Evolutionary conservation across 1,139 yeast species (phyloP).

Genomic region (Suhomyces bribrorum): DNA sequence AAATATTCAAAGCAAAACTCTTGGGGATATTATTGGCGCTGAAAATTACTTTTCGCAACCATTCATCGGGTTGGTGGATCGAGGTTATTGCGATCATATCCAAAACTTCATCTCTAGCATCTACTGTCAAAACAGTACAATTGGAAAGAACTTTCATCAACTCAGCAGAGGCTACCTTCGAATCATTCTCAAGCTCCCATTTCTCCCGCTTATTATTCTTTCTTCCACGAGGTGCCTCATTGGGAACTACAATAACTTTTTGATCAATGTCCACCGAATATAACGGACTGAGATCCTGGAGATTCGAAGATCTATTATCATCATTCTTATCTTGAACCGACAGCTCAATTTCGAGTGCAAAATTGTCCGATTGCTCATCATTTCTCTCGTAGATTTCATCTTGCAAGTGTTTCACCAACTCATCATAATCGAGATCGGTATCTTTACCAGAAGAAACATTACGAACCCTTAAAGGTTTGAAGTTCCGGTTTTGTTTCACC

Average conservation of each 20-base stretch:
- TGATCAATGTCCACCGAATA: conserved; percentile 50
- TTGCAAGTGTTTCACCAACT: conserved; percentile 52
- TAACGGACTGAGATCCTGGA: conserved; percentile 27
- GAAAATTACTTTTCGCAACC: conserved; percentile 83
- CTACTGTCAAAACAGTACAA: conserved; percentile 76
- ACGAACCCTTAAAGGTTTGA: conserved; percentile 73
- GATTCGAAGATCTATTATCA: conserved; percentile 10
- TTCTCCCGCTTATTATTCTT: conserved; percentile 76
- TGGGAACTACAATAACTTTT: conserved; percentile 61
- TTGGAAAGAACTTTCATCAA: conserved; percentile 55
- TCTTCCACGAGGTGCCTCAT: conserved; percentile 70
- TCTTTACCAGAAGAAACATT: conserved; percentile 63
- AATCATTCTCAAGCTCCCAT: conserved; percentile 78
- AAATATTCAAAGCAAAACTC: conserved; percentile 73
- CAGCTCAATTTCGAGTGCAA: background rate
- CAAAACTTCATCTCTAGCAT: conserved; percentile 77
- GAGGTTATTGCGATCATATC: conserved; percentile 81
- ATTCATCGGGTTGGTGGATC: conserved; percentile 77
- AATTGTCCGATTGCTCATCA: background rate
- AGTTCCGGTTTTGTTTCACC: conserved; percentile 28
- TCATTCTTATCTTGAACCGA: conserved; percentile 19
- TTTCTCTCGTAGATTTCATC: conserved; percentile 38
- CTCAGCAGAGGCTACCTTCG: conserved; percentile 59
- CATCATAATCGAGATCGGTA: conserved; percentile 68
- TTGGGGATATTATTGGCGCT: conserved; percentile 58